Base-by-base conservation (phyloP, 768 basidiomycete genomes). In the Hygrocybe punicea region DNA sequence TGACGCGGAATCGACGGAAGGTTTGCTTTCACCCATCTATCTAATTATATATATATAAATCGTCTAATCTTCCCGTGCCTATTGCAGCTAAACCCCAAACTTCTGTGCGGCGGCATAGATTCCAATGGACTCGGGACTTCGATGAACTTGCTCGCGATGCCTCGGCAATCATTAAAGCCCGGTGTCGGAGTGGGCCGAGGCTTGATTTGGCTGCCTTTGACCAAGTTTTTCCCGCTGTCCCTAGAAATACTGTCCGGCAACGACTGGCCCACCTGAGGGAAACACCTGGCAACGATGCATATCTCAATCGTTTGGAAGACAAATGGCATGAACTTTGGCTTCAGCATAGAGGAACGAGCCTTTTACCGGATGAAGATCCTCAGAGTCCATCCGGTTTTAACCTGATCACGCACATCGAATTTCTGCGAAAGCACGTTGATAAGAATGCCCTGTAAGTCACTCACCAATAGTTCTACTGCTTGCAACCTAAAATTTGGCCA, bases 121-220 rank as follows among this genome's bases (percentile, higher is more conserved):
- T 93, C 67, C 83, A 84, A 48, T 98, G 93, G 93, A 91, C 82
- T 54, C 71, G 80, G 39, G 91, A 95, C 50, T 92, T 86, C 55
- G 93, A 98, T 55, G 96, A 98, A 58, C 80, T 94, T 37, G 86
- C 88, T 23, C 83, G 88, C 53, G 96, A 98, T 65, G 87, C 87
- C 0, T 86, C 84, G 46, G 87, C 84, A 10, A 86, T 98, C 60
- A 83, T 98, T 57, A 82, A 83, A 62, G 87, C 87, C 35, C 87
- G 95, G 14, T 89, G 87, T 65, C 81, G 89, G 37, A 67, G 74
- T 57, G 69, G 77, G 14, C 73, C 81, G 34, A 80, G 83, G 56
- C 75, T 89, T 51, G 86, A 91, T 61, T 87, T 87, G 78, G 78
- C 76, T 14, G 87, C 87, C 7, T 78, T 92, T 51, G 83, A 84